These are phyloP conservation scores for Desmodesmus armatus DNA, from an alignment of 139 green algal species.

Conservation along the genomic window DNA sequence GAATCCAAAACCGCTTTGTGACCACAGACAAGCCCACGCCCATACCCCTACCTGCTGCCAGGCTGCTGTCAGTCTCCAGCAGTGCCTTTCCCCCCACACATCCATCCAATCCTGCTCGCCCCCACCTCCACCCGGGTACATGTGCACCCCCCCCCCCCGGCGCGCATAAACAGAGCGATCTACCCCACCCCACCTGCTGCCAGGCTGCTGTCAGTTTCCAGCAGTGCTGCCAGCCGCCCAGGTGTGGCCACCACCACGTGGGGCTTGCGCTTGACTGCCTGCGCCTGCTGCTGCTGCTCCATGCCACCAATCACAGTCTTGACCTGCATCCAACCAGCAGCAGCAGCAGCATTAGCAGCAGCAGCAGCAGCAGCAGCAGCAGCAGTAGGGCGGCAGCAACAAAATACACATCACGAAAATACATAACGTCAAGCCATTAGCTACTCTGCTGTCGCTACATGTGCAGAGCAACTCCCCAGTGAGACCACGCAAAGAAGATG, in stretches of 20 bases:
- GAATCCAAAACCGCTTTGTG: no score
- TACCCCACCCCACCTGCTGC: neutral
- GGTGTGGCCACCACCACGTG: constrained; percentile 98
- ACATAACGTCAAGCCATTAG: no score
- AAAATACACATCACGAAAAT: no score
- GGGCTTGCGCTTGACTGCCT: constrained; percentile 78
- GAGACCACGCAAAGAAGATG: no score
- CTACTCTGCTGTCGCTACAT: no score
- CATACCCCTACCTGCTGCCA: neutral
- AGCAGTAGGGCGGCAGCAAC: no score
- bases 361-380: neutral
- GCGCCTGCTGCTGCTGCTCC: constrained; percentile 86
- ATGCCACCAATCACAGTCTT: constrained; percentile 93
- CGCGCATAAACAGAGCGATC: no score
- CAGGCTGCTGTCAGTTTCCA: constrained; percentile 1
- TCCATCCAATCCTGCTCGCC: neutral
- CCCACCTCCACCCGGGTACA: neutral
- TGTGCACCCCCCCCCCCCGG: no score
- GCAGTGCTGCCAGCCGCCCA: constrained; percentile 73
- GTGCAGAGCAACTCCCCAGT: no score
- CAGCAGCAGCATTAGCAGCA: neutral
- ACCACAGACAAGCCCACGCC: no score
- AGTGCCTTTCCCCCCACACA: neutral
- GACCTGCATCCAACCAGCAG: constrained; percentile 66
- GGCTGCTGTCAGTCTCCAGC: neutral